These are phyloP conservation scores for Gamarada debralockiae DNA, from an alignment of 495 filamentous ascomycete species.

Conservation along the genomic window DNA sequence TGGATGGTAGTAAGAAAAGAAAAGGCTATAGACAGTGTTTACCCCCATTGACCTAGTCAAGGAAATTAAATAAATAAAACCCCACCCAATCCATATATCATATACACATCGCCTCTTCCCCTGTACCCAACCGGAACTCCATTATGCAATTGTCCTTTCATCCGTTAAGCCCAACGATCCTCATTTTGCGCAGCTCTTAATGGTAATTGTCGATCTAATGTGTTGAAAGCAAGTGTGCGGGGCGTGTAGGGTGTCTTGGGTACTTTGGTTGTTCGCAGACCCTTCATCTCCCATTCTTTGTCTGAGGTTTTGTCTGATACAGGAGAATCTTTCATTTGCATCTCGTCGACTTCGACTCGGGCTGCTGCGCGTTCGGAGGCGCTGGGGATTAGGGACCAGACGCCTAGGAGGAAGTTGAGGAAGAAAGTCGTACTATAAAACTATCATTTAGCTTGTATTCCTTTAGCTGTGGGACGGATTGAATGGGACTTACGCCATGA, in stretches of 20 bases:
- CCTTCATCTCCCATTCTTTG: constrained; percentile 40
- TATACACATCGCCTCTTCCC: not conserved
- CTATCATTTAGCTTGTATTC: constrained; percentile 11
- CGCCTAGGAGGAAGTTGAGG: constrained; percentile 48
- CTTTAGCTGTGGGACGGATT: not conserved
- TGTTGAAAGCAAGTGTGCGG: constrained; percentile 51
- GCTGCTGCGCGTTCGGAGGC: constrained; percentile 23
- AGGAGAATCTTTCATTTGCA: constrained; percentile 29
- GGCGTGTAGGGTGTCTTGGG: constrained; percentile 41
- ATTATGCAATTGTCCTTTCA: not conserved
- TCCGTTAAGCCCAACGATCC: not conserved
- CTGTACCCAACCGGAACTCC: not conserved
- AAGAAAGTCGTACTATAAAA: constrained; percentile 47
- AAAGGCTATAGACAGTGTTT: not conserved
- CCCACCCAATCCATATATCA: not conserved
- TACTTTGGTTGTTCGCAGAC: constrained; percentile 29
- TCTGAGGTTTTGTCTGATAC: constrained; percentile 23
- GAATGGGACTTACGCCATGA: constrained; percentile 62
- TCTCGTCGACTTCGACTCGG: constrained; percentile 32
- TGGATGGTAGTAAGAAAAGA: not conserved
- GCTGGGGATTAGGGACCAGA: constrained; percentile 62
- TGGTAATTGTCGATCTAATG: constrained; percentile 46
- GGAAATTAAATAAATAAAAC: not conserved
- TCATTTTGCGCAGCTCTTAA: constrained; percentile 19
- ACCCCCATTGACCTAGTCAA: not conserved